phyloP scores from a whole-genome alignment of 352 stramenopile species.

The Phytopythium boreale region DNA sequence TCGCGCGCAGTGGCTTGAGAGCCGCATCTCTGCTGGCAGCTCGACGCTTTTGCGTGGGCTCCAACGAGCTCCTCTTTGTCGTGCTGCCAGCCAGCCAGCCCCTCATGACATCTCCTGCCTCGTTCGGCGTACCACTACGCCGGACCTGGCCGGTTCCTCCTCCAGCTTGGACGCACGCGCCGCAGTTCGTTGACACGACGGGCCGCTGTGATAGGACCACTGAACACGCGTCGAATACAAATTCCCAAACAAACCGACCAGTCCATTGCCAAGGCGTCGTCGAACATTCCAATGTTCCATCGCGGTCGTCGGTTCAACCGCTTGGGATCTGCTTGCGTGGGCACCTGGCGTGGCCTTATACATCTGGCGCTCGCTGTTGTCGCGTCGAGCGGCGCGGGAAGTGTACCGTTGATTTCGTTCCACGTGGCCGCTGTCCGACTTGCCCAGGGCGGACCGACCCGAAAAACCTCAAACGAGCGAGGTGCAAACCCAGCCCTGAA shows the following conservation, averaged over 20 bases:
- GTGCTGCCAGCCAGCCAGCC: neutral
- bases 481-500: neutral
- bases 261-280: neutral
- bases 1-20: no score
- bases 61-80: neutral
- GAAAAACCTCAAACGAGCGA: neutral
- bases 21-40: neutral
- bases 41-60: neutral
- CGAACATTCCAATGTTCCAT: conserved; percentile 8
- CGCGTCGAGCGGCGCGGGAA: no score
- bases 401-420: conserved; percentile 8
- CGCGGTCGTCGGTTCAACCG: neutral
- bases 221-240: neutral
- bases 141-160: neutral
- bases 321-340: neutral
- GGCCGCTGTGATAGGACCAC: neutral
- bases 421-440: conserved; percentile 10
- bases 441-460: neutral
- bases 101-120: neutral
- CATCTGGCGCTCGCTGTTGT: conserved; percentile 1
- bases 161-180: neutral
- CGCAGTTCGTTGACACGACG: no score
- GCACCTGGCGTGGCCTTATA: neutral
- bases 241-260: neutral
- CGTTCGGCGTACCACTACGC: neutral